These are phyloP conservation scores for Populus hybrid DNA, from an alignment of 441 rosid genomes.

Conservation along the genomic window DNA sequence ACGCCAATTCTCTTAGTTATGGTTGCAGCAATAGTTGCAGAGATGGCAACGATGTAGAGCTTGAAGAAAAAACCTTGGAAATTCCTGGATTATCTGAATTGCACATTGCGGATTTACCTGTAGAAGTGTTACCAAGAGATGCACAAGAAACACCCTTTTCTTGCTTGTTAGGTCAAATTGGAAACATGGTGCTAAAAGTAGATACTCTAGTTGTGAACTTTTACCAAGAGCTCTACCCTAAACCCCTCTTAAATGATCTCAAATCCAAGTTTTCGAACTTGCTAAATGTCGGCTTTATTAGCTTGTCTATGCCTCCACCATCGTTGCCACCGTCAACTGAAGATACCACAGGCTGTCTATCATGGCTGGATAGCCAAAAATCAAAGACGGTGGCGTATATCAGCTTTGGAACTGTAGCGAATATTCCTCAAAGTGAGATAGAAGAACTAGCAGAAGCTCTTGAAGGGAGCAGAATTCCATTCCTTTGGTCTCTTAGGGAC, in stretches of 20 bases:
- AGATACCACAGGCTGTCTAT: constrained; percentile 30
- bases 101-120: constrained; percentile 26
- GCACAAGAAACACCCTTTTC: constrained; percentile 17
- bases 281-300: constrained; percentile 33
- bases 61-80: background rate
- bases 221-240: constrained; percentile 29
- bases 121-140: constrained; percentile 15
- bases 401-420: constrained; percentile 49
- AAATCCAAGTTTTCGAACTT: constrained; percentile 21
- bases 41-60: background rate
- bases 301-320: constrained; percentile 15
- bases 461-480: constrained; percentile 36
- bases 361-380: constrained; percentile 45
- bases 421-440: constrained; percentile 41
- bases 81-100: constrained; percentile 29
- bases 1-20: background rate
- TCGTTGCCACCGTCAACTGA: background rate
- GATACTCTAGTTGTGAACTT: constrained; percentile 23
- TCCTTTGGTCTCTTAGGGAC: constrained; percentile 55
- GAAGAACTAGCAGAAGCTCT: constrained; percentile 48
- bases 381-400: constrained; percentile 46
- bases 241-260: constrained; percentile 22
- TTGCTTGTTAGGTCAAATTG: constrained; percentile 20
- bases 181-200: constrained; percentile 22
- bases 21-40: background rate